Conservation (phyloP, 345 rosid genomes). For the Eucalyptus viminalis region DNA sequence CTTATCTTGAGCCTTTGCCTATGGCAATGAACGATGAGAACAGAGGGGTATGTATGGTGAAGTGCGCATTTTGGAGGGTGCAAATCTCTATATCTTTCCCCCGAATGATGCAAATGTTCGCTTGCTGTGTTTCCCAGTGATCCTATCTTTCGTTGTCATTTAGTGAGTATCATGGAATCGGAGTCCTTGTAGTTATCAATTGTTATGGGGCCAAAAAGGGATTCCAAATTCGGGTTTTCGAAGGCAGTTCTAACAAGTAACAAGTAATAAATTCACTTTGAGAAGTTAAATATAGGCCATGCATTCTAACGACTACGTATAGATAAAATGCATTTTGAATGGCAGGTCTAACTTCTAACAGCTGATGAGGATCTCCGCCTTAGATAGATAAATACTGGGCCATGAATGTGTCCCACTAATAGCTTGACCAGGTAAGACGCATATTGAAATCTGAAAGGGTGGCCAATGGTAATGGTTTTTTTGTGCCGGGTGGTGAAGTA, state of each 20-base stretch:
- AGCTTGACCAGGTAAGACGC: background rate
- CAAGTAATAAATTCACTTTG: background rate
- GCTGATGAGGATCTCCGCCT: background rate
- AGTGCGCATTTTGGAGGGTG: background rate
- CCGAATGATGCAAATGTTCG: background rate
- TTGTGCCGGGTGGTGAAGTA: background rate
- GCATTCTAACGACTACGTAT: background rate
- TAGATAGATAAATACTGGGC: background rate
- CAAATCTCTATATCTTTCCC: background rate
- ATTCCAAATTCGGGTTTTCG: background rate
- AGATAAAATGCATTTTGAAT: background rate
- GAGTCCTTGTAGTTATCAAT: background rate
- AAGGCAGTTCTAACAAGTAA: background rate
- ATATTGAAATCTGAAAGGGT: background rate
- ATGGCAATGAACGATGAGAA: background rate
- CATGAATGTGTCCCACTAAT: background rate
- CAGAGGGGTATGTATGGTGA: background rate
- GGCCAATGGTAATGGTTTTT: background rate
- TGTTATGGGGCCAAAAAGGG: background rate
- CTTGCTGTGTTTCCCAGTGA: background rate
- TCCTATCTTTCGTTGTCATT: background rate
- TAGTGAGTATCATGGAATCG: background rate
- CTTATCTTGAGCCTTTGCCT: background rate
- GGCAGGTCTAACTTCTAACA: background rate
- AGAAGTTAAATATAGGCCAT: background rate